Evolutionary conservation across 169 alveolate species (phyloP).

Genomic region (Cryptosporidium felis): DNA sequence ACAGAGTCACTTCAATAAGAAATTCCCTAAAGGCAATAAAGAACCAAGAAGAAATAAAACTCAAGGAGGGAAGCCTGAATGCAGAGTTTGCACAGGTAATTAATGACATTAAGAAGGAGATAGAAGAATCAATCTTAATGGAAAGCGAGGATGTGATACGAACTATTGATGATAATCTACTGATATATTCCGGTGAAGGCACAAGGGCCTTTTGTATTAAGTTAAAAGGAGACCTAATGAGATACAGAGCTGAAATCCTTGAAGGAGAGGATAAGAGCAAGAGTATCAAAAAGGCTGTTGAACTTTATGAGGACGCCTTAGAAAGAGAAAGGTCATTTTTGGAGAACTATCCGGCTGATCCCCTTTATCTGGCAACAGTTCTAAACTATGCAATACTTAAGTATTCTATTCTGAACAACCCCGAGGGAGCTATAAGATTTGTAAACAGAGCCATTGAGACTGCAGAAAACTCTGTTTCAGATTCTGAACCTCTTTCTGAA

Average conservation of each 20-base stretch:
- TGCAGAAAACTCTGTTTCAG: slow-evolving; percentile 30
- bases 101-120: not conserved
- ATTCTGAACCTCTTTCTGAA: slow-evolving; percentile 1
- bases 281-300: slow-evolving; percentile 24
- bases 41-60: not conserved
- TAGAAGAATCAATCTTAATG: slow-evolving; percentile 12
- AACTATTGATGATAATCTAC: slow-evolving; percentile 42
- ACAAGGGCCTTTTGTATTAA: slow-evolving; percentile 56
- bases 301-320: slow-evolving; percentile 43
- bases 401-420: slow-evolving; percentile 22
- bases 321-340: slow-evolving; percentile 12
- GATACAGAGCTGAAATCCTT: slow-evolving; percentile 53
- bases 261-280: slow-evolving; percentile 4
- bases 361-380: slow-evolving; percentile 43
- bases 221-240: slow-evolving; percentile 60
- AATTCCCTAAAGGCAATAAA: slow-evolving; percentile 30
- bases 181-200: slow-evolving; percentile 26
- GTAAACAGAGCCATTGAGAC: slow-evolving; percentile 46
- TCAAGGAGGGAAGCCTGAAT: not conserved
- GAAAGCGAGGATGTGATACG: slow-evolving; percentile 68
- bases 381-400: slow-evolving; percentile 52
- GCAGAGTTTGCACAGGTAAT: not conserved
- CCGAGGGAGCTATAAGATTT: slow-evolving; percentile 69
- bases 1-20: slow-evolving; percentile 56
- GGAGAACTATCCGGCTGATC: slow-evolving; percentile 55